Evolutionary conservation across 441 rosid genomes (phyloP), one percentile per base, ranked within the genome.

Genomic region (Gossypium laxum): DNA sequence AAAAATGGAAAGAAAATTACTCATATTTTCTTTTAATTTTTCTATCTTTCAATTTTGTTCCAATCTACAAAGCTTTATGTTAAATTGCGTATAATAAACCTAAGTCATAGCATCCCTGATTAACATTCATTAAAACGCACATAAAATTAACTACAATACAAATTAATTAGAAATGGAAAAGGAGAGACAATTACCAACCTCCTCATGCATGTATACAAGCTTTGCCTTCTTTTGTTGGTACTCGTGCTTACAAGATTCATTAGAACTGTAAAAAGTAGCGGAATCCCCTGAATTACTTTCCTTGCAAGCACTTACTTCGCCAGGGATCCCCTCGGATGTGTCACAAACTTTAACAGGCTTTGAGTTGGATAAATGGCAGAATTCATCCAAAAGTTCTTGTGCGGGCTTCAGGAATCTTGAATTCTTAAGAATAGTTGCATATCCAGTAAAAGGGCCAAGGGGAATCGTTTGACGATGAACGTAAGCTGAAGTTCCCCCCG

Each of bases 381-480:
- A 74, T 34, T 84, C 87, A 48, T 86, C 85, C 75, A 89, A 19
- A 10, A 87, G 72, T 22, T 86, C 82, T 65, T 83, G 90, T 8
- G 90, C 84, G 2, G 90, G 88, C 77, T 74, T 83, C 80, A 87
- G 77, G 75, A 86, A 87, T 32, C 80, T 80, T 1, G 92, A 89
- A 62, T 84, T 79, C 71, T 80, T 84, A n/a, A 89, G 77, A 69
- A 86, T 84, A 3, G 86, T 82, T 7, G 95, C 86, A 66, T 89
- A 89, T 15, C 92, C 95, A 0, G 87, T 89, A 74, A 89, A 87
- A 0, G 95, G 95, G 45, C 90, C 95, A 2, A 87, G 87, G 65
- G 89, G 90, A 18, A 86, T 86, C 0, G 80, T 70, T 15, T 68
- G 80, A 43, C 80, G 76, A 24, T 75, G 73, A 69, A 60, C 30